Evolutionary conservation across 345 rosid species (phyloP).

Genomic region (Bruguiera parviflora): DNA sequence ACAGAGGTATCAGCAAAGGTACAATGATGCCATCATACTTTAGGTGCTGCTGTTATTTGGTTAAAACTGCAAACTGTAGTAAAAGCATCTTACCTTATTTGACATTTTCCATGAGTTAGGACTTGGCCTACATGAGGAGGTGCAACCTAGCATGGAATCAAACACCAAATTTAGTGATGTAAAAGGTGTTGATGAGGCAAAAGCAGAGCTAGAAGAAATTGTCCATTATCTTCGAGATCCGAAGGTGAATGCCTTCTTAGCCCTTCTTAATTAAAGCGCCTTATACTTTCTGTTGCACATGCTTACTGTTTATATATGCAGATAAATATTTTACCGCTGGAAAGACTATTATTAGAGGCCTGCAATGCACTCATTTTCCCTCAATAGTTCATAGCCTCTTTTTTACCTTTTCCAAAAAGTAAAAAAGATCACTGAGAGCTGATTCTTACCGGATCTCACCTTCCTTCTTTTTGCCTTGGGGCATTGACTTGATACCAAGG

Average conservation of each 20-base stretch:
- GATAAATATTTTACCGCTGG: too few species aligned
- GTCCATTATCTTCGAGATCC: constrained; percentile 98
- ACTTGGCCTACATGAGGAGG: constrained; percentile 91
- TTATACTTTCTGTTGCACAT: neutral
- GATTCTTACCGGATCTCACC: too few species aligned
- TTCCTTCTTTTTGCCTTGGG: too few species aligned
- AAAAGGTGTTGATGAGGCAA: constrained; percentile 98
- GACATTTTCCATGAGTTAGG: constrained; percentile 38
- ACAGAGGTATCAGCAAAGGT: constrained; percentile 92
- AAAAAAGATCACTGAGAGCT: too few species aligned
- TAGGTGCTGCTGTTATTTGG: constrained; percentile 7
- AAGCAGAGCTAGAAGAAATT: constrained; percentile 91
- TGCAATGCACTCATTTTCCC: neutral
- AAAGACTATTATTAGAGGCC: too few species aligned
- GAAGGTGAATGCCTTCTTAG: constrained; percentile 45
- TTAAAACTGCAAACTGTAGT: constrained; percentile 6
- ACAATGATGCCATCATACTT: constrained; percentile 10
- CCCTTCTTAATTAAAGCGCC: neutral
- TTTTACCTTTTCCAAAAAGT: too few species aligned
- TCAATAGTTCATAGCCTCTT: neutral
- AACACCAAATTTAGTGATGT: constrained; percentile 89
- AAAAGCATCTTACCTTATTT: neutral
- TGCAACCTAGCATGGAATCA: constrained; percentile 89
- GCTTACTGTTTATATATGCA: neutral
- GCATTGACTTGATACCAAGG: too few species aligned